phyloP scores from a whole-genome alignment of 257 asterid genomes.

The Solanum lignicaule region DNA sequence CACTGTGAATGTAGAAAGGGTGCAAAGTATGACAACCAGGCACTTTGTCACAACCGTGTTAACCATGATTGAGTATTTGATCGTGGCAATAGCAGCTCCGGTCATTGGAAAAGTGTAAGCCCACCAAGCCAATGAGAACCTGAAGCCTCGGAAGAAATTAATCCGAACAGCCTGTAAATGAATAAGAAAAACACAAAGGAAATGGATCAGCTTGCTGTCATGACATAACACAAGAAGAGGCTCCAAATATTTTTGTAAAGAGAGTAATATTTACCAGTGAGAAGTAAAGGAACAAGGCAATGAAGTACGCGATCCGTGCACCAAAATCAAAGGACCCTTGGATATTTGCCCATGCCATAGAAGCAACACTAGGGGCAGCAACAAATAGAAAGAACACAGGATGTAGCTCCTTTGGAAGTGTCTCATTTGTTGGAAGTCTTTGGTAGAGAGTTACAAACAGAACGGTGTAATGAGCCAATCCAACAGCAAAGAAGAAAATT shows the following conservation, averaged over 20 bases:
- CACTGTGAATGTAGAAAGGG: conserved; percentile 47
- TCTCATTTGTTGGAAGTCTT: conserved; percentile 83
- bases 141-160: conserved; percentile 80
- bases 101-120: conserved; percentile 96
- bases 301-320: conserved; percentile 62
- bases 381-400: conserved; percentile 90
- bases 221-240: neutral
- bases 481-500: conserved; percentile 75
- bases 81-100: conserved; percentile 62
- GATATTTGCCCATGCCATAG: conserved; percentile 88
- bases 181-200: neutral
- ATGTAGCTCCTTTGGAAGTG: conserved; percentile 87
- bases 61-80: conserved; percentile 45
- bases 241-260: neutral
- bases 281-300: conserved; percentile 78
- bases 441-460: conserved; percentile 86
- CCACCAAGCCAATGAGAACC: conserved; percentile 91
- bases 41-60: conserved; percentile 22
- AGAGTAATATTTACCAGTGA: conserved; percentile 43
- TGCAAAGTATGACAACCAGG: conserved; percentile 35
- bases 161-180: conserved; percentile 62
- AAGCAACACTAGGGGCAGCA: conserved; percentile 90
- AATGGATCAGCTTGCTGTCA: conserved; percentile 1
- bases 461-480: conserved; percentile 81
- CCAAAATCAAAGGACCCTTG: conserved; percentile 66